Conservation (phyloP, 306 rosid genomes). For the Cyclanthera cordifolia region DNA sequence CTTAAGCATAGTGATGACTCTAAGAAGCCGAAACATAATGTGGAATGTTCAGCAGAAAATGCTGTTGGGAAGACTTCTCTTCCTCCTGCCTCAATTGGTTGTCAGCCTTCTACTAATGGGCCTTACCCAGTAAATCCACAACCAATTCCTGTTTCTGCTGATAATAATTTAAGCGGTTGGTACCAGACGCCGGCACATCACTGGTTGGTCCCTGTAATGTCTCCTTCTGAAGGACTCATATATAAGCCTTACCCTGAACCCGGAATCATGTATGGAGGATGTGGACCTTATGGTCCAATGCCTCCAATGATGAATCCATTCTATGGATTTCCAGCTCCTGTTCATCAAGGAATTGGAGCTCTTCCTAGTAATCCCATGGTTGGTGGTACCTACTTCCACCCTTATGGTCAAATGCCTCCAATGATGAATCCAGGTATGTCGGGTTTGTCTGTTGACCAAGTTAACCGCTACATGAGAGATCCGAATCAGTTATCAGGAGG, state of each 20-base stretch:
- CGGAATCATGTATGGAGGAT: constrained; percentile 48
- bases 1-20: constrained; percentile 39
- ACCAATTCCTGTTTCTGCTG: constrained; percentile 30
- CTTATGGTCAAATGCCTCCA: constrained; percentile 62
- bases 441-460: constrained; percentile 47
- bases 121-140: constrained; percentile 37
- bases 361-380: constrained; percentile 26
- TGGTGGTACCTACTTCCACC: constrained; percentile 46
- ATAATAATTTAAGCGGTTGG: constrained; percentile 52
- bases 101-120: constrained; percentile 40
- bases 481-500: constrained; percentile 8
- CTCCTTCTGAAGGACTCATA: constrained; percentile 85
- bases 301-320: constrained; percentile 40
- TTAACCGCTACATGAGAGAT: constrained; percentile 30
- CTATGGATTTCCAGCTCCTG: constrained; percentile 41
- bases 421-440: constrained; percentile 41
- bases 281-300: constrained; percentile 46
- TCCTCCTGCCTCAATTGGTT: constrained; percentile 26
- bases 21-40: constrained; percentile 44
- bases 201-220: constrained; percentile 78
- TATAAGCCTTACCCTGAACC: constrained; percentile 85
- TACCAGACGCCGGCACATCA: constrained; percentile 67
- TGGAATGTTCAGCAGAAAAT: constrained; percentile 80
- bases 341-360: constrained; percentile 33
- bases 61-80: constrained; percentile 62